Evolutionary conservation across 164 flowering plant species (phyloP), one percentile per base, ranked within the genome.

Genomic region (Santalum album): DNA sequence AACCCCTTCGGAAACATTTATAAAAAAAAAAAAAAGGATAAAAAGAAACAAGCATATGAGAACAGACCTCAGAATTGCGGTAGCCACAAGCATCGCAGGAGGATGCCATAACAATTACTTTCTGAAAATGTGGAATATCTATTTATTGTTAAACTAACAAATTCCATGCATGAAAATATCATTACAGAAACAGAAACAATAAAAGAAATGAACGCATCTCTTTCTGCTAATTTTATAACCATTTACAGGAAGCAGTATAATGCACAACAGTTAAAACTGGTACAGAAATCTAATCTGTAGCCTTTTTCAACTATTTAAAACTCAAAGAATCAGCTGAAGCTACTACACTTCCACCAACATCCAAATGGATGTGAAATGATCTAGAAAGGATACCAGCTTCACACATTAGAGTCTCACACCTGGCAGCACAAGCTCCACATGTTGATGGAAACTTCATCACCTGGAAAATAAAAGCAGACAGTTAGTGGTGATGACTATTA

Each of bases 371-470:
- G n/a, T n/a, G n/a, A n/a, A n/a, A n/a, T n/a, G 2, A 47, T 14
- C 23, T 0, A 21, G 18, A 1, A 65, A 84, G 96, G 96, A 91
- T 91, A 91, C 96, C 79, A 46, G 92, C 87, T 12, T 86, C 76
- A 61, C 65, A 89, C 99, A 92, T 92, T 58, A 90, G 72, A 56
- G 95, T 85, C 67, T 87, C 99, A 64, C 96, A 85, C 34, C 49
- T 72, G 15, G 55, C 26, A 12, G 77, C 76, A 77, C 99, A 92
- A 53, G 79, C 72, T 70, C 99, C 96, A 69, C 99, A 92, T 15
- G 99, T 92, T 53, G 99, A 72, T 54, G 99, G 97, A 62, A 92
- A 92, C 29, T 81, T 79, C 96, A 89, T 89, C 60, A 92, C 99
- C 98, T 91, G 65, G 39, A 7, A 25, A 19, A 49, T 20, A 45